Evolutionary conservation across 805 yeast species (phyloP).

Genomic region (Metschnikowia corniflorae): DNA sequence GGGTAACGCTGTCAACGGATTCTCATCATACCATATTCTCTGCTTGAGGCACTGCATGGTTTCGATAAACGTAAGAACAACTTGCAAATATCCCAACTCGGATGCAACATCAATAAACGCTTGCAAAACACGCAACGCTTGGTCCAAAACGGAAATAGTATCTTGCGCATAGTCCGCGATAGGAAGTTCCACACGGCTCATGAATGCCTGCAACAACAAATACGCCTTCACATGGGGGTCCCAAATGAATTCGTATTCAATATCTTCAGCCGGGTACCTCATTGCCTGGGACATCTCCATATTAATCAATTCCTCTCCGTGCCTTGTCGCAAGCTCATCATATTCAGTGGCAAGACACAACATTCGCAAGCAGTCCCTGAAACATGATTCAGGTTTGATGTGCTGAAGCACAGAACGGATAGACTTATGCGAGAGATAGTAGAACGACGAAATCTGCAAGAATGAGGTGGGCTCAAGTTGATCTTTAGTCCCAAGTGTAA

Average conservation of each 20-base stretch:
- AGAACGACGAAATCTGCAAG: slow-evolving; percentile 81
- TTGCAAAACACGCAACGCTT: slow-evolving; percentile 87
- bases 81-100: slow-evolving; percentile 67
- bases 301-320: slow-evolving; percentile 77
- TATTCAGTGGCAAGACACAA: slow-evolving; percentile 70
- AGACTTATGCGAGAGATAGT: slow-evolving; percentile 89
- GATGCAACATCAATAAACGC: slow-evolving; percentile 89
- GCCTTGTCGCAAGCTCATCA: slow-evolving; percentile 85
- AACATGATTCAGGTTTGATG: slow-evolving; percentile 22
- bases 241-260: slow-evolving; percentile 65
- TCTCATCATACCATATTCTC: slow-evolving; percentile 80
- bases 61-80: slow-evolving; percentile 59
- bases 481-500: slow-evolving; percentile 45
- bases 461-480: slow-evolving; percentile 70
- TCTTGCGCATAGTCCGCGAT: slow-evolving; percentile 95
- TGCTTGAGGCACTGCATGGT: slow-evolving; percentile 88
- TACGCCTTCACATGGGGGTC: slow-evolving; percentile 84
- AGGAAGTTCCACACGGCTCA: slow-evolving; percentile 73
- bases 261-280: slow-evolving; percentile 55
- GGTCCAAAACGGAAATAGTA: slow-evolving; percentile 89
- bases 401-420: slow-evolving; percentile 46
- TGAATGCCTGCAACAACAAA: slow-evolving; percentile 67
- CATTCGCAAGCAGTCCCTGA: slow-evolving; percentile 61
- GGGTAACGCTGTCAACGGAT: slow-evolving; percentile 56
- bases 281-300: slow-evolving; percentile 55